Evolutionary conservation across 495 filamentous ascomycete species (phyloP).

Genomic region (Neurospora sublineolata): DNA sequence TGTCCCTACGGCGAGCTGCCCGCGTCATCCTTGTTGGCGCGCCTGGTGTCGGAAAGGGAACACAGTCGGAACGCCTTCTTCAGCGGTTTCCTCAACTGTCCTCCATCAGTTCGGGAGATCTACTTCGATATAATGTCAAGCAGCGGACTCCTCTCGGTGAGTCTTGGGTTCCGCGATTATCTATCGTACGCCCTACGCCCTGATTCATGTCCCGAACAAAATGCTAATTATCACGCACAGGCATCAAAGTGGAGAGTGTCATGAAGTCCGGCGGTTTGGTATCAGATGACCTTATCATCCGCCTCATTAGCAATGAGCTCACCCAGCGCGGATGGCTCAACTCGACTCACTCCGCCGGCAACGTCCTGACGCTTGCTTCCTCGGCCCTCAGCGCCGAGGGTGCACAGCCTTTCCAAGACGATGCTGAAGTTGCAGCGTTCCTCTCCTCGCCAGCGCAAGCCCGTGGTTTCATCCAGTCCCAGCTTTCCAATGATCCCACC

Average conservation of each 20-base stretch:
- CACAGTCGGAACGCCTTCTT: slow-evolving; percentile 80
- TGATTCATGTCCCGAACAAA: slow-evolving; percentile 1
- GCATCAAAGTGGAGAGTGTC: slow-evolving; percentile 75
- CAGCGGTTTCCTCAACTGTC: slow-evolving; percentile 78
- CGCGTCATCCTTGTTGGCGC: slow-evolving; percentile 91
- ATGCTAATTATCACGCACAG: slow-evolving; percentile 27
- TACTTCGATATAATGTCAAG: slow-evolving; percentile 86
- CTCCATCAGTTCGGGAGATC: slow-evolving; percentile 85
- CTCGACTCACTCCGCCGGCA: slow-evolving; percentile 20
- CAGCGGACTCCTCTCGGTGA: slow-evolving; percentile 74
- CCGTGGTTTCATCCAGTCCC: slow-evolving; percentile 20
- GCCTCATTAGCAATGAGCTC: slow-evolving; percentile 81
- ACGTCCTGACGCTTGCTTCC: slow-evolving; percentile 32
- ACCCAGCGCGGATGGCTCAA: slow-evolving; percentile 70
- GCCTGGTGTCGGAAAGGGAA: slow-evolving; percentile 89
- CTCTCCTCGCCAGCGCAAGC: slow-evolving; percentile 28
- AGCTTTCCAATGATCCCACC: slow-evolving; percentile 52
- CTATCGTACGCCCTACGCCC: neutral
- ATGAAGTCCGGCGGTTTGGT: slow-evolving; percentile 80
- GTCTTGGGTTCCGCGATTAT: slow-evolving; percentile 7
- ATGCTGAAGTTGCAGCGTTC: slow-evolving; percentile 26
- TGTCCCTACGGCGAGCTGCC: slow-evolving; percentile 68
- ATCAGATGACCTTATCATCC: slow-evolving; percentile 80
- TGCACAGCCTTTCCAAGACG: slow-evolving; percentile 14
- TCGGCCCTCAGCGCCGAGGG: slow-evolving; percentile 16